phyloP scores from a whole-genome alignment of 2,329 filamentous ascomycete species.

The Pseudocercospora macadamiae region DNA sequence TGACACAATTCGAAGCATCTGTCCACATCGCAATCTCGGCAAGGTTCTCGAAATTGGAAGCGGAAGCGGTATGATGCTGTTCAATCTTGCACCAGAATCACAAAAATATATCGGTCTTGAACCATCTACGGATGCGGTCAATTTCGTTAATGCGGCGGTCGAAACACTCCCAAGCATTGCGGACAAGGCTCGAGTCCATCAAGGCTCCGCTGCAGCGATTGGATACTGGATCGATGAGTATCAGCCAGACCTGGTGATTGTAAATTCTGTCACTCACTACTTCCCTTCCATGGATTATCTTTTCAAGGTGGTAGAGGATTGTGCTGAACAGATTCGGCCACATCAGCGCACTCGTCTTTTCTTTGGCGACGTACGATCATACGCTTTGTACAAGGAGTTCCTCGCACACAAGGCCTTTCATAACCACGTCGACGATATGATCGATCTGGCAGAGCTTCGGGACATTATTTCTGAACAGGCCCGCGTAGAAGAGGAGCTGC shows the following conservation, averaged over 20 bases:
- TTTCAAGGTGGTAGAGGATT: constrained; percentile 3
- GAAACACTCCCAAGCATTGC: constrained; percentile 8
- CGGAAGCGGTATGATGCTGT: constrained; percentile 22
- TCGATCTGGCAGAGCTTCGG: constrained; percentile 9
- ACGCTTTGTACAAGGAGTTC: constrained; percentile 16
- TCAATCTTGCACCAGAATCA: constrained; percentile 15
- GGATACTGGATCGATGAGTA: constrained; percentile 4
- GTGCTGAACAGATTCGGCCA: background rate
- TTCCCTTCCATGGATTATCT: constrained; percentile 23
- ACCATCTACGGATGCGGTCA: constrained; percentile 2
- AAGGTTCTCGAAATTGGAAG: constrained; percentile 20
- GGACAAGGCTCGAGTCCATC: constrained; percentile 6
- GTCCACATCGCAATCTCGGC: constrained; percentile 16
- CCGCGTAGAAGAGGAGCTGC: constrained; percentile 15
- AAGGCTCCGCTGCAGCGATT: constrained; percentile 17
- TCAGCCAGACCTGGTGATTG: constrained; percentile 12
- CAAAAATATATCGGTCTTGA: constrained; percentile 13
- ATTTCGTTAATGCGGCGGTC: background rate
- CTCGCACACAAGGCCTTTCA: constrained; percentile 10
- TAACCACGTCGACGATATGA: constrained; percentile 13
- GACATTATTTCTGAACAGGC: constrained; percentile 13
- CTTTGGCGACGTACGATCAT: constrained; percentile 21
- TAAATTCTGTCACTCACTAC: constrained; percentile 22
- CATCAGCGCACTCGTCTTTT: constrained; percentile 10
- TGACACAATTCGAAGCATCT: constrained; percentile 20